Evolutionary conservation across 371 early-diverging fungal species (phyloP).

Genomic region (Blastocladiella emersonii): DNA sequence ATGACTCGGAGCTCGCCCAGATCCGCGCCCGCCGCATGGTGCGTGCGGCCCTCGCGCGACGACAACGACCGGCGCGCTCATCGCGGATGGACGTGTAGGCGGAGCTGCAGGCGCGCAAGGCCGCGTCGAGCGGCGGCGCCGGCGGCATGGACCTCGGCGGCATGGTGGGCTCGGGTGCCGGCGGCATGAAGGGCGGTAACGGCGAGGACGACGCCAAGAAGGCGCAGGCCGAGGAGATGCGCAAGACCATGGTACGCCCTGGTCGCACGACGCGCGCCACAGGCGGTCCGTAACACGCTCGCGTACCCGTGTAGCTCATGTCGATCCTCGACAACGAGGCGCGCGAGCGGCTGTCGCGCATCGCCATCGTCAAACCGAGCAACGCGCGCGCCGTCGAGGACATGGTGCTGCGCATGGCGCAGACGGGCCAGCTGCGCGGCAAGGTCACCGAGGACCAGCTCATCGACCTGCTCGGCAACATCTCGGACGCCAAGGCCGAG

Average conservation of each 20-base stretch:
- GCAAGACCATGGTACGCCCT: conserved; percentile 51
- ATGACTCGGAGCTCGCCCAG: conserved; percentile 69
- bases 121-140: conserved; percentile 12
- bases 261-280: no score
- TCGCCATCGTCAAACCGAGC: conserved; percentile 77
- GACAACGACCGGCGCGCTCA: conserved; percentile 7
- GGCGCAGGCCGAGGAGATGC: conserved; percentile 67
- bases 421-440: conserved; percentile 59
- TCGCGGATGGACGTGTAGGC: conserved; percentile 11
- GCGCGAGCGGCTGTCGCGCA: conserved; percentile 73
- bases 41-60: conserved; percentile 27
- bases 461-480: conserved; percentile 68
- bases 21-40: conserved; percentile 68
- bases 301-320: conserved; percentile 30
- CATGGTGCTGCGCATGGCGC: conserved; percentile 76
- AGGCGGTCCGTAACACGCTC: neutral
- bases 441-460: conserved; percentile 71
- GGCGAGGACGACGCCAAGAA: conserved; percentile 33
- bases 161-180: conserved; percentile 5
- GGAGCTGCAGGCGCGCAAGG: conserved; percentile 4
- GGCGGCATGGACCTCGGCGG: conserved; percentile 9
- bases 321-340: conserved; percentile 75
- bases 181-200: conserved; percentile 13
- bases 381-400: conserved; percentile 83
- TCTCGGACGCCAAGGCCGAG: conserved; percentile 54